phyloP scores from a whole-genome alignment of 345 rosid genomes.

The Eucalyptus fibrosa region DNA sequence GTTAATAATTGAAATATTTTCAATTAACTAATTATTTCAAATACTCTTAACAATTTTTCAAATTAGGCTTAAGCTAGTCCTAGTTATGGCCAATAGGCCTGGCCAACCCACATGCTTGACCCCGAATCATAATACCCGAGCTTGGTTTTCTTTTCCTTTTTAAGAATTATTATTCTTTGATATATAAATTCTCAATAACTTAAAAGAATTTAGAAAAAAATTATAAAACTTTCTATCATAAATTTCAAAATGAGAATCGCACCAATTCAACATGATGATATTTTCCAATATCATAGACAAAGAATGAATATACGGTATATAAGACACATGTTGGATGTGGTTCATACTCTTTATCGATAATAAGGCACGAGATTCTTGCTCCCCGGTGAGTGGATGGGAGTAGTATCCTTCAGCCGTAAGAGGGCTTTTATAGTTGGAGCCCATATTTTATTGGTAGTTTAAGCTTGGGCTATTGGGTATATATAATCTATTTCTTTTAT shows the following conservation, averaged over 20 bases:
- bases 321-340: neutral
- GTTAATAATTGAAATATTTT: neutral
- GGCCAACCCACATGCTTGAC: neutral
- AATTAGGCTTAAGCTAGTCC: neutral
- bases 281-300: neutral
- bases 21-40: neutral
- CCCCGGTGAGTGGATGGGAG: neutral
- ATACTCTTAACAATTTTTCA: neutral
- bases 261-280: too few relatives aligned
- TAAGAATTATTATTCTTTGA: neutral
- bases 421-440: neutral
- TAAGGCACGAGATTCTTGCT: neutral
- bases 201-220: too few relatives aligned
- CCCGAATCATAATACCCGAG: neutral
- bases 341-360: neutral
- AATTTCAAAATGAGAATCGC: neutral
- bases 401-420: rapidly evolving
- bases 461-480: neutral
- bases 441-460: neutral
- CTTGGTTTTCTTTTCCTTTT: neutral
- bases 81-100: neutral
- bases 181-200: neutral
- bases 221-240: neutral
- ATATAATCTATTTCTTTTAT: neutral
- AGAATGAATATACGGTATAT: too few relatives aligned